Percentiles rank a stretch among this genome's conserved stretches.
Conservation (phyloP, 768 basidiomycete genomes). For the Boletus barrowsii region DNA sequence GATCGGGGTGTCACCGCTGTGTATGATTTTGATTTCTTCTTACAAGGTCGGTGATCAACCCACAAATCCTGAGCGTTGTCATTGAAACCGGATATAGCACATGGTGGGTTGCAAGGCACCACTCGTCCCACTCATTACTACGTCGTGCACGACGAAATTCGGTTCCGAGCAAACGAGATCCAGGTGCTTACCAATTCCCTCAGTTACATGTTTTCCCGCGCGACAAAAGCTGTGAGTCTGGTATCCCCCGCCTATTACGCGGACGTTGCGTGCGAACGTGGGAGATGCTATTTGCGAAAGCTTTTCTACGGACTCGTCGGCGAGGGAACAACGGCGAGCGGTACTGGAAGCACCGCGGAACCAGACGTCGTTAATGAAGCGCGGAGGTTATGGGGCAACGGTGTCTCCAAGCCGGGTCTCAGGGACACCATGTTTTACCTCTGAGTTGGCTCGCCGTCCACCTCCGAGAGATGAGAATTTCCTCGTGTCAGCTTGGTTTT, state of each 20-base stretch:
- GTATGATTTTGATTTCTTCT: conserved; percentile 55
- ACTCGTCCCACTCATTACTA: conserved; percentile 56
- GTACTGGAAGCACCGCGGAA: conserved; percentile 39
- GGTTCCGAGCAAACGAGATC: conserved; percentile 46
- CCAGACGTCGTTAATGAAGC: conserved; percentile 57
- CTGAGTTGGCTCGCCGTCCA: conserved; percentile 26
- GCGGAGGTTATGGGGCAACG: conserved; percentile 48
- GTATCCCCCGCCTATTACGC: conserved; percentile 41
- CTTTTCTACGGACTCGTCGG: conserved; percentile 39
- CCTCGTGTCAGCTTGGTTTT: neutral
- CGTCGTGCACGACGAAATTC: conserved; percentile 52
- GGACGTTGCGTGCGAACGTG: conserved; percentile 52
- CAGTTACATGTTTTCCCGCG: conserved; percentile 56
- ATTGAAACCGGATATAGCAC: conserved; percentile 24
- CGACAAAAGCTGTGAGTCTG: conserved; percentile 46
- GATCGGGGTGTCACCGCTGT: conserved; percentile 53
- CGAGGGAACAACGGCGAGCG: conserved; percentile 27
- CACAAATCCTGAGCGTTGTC: neutral
- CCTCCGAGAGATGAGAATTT: neutral
- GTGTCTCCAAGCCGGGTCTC: conserved; percentile 46
- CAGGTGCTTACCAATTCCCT: conserved; percentile 55
- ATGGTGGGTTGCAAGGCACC: conserved; percentile 47
- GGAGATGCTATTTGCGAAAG: conserved; percentile 50
- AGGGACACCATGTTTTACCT: conserved; percentile 79
- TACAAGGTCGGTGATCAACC: conserved; percentile 38